phyloP scores from a whole-genome alignment of 2,329 filamentous ascomycete genomes.

The Ceratocystis cubensis region DNA sequence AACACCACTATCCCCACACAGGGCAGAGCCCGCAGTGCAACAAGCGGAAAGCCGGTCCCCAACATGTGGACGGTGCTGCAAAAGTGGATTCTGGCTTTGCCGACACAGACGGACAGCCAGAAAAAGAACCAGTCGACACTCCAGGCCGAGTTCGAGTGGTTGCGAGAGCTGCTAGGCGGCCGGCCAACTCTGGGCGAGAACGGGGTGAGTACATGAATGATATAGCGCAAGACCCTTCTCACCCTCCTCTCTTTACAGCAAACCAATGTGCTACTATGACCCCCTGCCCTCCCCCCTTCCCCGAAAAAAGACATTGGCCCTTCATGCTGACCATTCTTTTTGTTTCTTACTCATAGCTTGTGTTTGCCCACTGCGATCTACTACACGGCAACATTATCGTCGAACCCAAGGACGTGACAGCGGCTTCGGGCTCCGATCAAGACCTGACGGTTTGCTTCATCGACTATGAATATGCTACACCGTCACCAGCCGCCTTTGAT shows the following conservation, averaged over 20 bases:
- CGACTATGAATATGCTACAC: constrained; percentile 95
- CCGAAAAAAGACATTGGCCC: background rate
- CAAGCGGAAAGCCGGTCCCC: constrained; percentile 58
- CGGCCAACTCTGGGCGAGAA: constrained; percentile 63
- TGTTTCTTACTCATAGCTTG: constrained; percentile 41
- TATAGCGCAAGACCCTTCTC: background rate
- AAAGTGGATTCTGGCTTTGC: constrained; percentile 84
- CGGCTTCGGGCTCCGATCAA: constrained; percentile 25
- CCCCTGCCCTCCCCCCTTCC: background rate
- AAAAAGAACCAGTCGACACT: constrained; percentile 53
- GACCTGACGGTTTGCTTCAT: constrained; percentile 62
- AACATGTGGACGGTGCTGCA: constrained; percentile 94
- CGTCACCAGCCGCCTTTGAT: constrained; percentile 89
- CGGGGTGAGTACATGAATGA: constrained; percentile 41
- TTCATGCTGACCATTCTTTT: constrained; percentile 1
- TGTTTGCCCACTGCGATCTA: constrained; percentile 92
- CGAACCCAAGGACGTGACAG: constrained; percentile 35
- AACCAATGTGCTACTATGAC: background rate
- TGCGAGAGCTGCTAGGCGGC: constrained; percentile 60
- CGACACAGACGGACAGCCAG: constrained; percentile 57
- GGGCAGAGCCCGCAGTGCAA: constrained; percentile 30
- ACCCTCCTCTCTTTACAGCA: background rate
- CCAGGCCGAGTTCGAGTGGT: constrained; percentile 59
- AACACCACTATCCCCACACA: background rate
- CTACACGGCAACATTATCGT: constrained; percentile 95